Evolutionary conservation across 2,329 filamentous ascomycete genomes (phyloP), one percentile per base, ranked within the genome.

Genomic region (Claviceps pazoutovae): DNA sequence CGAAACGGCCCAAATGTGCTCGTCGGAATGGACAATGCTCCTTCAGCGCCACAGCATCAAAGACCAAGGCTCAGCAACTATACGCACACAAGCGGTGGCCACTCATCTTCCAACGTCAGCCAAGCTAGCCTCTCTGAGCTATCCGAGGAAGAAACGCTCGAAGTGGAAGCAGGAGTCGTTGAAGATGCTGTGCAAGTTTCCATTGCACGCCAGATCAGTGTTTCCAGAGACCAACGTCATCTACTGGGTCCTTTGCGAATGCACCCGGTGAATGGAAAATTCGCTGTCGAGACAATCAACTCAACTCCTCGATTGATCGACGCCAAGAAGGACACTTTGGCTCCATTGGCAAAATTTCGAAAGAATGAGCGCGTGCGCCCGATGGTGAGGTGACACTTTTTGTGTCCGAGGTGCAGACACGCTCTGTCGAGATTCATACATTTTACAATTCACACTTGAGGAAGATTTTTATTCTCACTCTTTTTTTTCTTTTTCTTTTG

Each of bases 161-260:
- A 59, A 7, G 57, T 58, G 2, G 57, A 50, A 13, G 51, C 57
- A 17, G 57, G 60, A 21, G 70, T 68, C 6, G 64, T 77, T 14
- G 73, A 74, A 56, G 73, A 73, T 44, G 78, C 80, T 1, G 80
- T 82, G 4, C 77, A 84, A 63, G 72, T 83, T 46, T 84, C 80
- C 1, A 84, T 86, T 57, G 82, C 82, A 0, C 72, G 83, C 1
- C 81, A 85, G 62, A 83, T 86, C 57, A 83, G 78, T 56, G 70
- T 85, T 26, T 83, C 80, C 13, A 69, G 75, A 13, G 73, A 80
- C 63, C 82, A 84, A 63, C 71, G 77, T 17, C 74, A 76, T 59
- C 66, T 83, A 55, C 66, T 84, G 17, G 72, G 75, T n/a, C 78
- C 79, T 13, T 64, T 80, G 41, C 69, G 74, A 65, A 55, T 51